These are phyloP conservation scores for Cercospora sp. DNA, from an alignment of 2,329 filamentous ascomycete genomes.

Conservation along the genomic window DNA sequence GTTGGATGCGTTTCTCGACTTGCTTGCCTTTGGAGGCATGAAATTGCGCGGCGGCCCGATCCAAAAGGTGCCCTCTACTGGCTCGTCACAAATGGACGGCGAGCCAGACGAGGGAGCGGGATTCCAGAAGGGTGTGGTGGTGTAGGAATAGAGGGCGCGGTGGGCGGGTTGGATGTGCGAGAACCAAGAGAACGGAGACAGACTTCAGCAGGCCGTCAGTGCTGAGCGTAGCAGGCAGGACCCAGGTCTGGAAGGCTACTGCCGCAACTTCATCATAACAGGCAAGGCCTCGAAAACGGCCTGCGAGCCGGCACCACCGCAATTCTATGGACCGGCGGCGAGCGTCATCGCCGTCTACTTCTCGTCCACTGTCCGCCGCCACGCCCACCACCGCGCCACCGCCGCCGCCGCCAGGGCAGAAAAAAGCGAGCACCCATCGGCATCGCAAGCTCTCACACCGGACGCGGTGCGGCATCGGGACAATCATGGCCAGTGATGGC, in stretches of 20 bases:
- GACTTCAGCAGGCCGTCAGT: slow-evolving; percentile 2
- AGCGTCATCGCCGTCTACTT: background rate
- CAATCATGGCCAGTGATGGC: slow-evolving; percentile 10
- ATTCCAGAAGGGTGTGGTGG: slow-evolving; percentile 16
- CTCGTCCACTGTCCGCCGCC: background rate
- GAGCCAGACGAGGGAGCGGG: slow-evolving; percentile 34
- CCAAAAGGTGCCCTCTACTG: slow-evolving; percentile 15
- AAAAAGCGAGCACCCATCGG: background rate
- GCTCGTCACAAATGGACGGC: slow-evolving; percentile 34
- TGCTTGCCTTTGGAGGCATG: slow-evolving; percentile 51
- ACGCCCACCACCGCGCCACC: background rate
- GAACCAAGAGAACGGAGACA: background rate
- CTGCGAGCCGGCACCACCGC: background rate
- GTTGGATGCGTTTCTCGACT: slow-evolving; percentile 47
- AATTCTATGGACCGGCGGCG: background rate
- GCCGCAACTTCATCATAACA: slow-evolving; percentile 2
- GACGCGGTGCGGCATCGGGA: slow-evolving; percentile 7
- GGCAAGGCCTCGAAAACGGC: background rate
- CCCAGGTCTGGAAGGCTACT: slow-evolving; percentile 1
- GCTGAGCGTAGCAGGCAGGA: background rate
- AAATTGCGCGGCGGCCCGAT: slow-evolving; percentile 28
- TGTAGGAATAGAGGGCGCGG: slow-evolving; percentile 18
- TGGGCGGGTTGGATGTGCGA: background rate
- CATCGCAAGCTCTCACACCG: background rate
- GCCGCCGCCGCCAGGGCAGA: background rate